Base-by-base conservation (phyloP, 129 eudicot species). In the Silybum marianum region DNA sequence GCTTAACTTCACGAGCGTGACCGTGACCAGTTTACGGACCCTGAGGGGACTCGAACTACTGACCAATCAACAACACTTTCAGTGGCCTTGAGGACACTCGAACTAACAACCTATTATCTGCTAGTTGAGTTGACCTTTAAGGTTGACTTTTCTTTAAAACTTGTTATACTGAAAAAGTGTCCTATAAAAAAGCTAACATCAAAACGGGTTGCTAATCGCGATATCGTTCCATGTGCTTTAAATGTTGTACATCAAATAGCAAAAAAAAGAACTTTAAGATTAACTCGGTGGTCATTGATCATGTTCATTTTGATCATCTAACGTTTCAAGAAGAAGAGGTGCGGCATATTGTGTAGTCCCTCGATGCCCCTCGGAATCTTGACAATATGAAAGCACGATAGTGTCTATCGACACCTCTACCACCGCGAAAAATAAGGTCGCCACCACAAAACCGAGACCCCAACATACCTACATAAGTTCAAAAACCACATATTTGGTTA, bases 381-480 rank as follows among this genome's bases (percentile, higher is more conserved):
- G 98, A 85, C 98, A 95, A 63, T 89, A 95, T 2, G 97, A 95
- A 28, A 92, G 99, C 72, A 95, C 89, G 67, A 95, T 95, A 9
- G 99, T 92, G 65, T 95, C 99, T 4, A 92, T 89, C 2, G 99
- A 88, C 86, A 92, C 91, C 86, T 95, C 99, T 36, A 95, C 95
- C 72, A 95, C 99, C 6, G 93, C 91, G 26, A 95, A 95, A 87
- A 95, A 95, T 18, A 95, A 91, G 24, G 91, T 89, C 0, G 99
- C 97, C 8, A 92, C 97, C 6, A 91, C 86, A 72, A 93, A 95
- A 10, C 98, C 97, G 22, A 95, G 90, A 34, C 86, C 87, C 99
- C 97, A 93, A 78, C 98, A 89, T 26, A 85, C 95, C 99, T 95
- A 90, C 44, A 58, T n/a, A 82, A 22, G 71, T 68, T 82, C 62